phyloP scores from a whole-genome alignment of 805 yeast genomes.

The Ogataea ganodermae region DNA sequence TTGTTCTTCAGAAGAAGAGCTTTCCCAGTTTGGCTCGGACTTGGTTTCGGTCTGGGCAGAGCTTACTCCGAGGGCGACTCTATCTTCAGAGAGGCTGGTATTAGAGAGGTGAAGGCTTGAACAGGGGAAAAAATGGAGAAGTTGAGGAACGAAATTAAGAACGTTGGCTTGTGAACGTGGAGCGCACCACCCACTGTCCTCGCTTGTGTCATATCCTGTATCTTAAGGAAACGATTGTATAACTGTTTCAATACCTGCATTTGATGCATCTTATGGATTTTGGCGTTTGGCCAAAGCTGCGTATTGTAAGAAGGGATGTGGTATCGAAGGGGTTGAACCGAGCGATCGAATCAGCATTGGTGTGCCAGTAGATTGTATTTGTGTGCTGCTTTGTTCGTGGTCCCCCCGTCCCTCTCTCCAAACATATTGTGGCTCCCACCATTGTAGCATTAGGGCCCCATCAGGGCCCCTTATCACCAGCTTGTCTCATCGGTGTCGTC shows the following conservation, averaged over 20 bases:
- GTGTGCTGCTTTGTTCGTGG: too few relatives aligned
- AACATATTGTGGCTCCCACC: too few relatives aligned
- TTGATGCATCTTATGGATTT: slow-evolving; percentile 6
- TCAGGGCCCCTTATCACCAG: too few relatives aligned
- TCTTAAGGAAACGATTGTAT: slow-evolving; percentile 4
- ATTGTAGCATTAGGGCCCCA: too few relatives aligned
- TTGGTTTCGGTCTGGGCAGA: slow-evolving; percentile 97
- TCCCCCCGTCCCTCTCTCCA: too few relatives aligned
- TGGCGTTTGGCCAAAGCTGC: too few relatives aligned
- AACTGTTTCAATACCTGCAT: slow-evolving; percentile 8
- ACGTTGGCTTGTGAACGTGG: slow-evolving; percentile 4
- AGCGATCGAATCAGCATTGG: too few relatives aligned
- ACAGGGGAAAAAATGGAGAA: background rate
- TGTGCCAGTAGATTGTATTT: too few relatives aligned
- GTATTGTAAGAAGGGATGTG: too few relatives aligned
- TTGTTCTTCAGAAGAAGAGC: slow-evolving; percentile 89
- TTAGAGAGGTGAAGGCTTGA: slow-evolving; percentile 71
- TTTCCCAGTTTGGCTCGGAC: slow-evolving; percentile 97
- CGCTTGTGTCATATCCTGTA: slow-evolving; percentile 2
- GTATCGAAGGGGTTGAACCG: too few relatives aligned
- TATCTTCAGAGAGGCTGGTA: slow-evolving; percentile 82
- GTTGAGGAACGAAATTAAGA: background rate
- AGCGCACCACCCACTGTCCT: background rate
- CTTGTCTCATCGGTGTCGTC: too few relatives aligned
- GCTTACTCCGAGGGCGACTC: slow-evolving; percentile 99